A percentile compares a stretch with the other conserved stretches of the same genome.
phyloP scores from a whole-genome alignment of 2,329 filamentous ascomycete genomes.

The Aspergillus neoniger region DNA sequence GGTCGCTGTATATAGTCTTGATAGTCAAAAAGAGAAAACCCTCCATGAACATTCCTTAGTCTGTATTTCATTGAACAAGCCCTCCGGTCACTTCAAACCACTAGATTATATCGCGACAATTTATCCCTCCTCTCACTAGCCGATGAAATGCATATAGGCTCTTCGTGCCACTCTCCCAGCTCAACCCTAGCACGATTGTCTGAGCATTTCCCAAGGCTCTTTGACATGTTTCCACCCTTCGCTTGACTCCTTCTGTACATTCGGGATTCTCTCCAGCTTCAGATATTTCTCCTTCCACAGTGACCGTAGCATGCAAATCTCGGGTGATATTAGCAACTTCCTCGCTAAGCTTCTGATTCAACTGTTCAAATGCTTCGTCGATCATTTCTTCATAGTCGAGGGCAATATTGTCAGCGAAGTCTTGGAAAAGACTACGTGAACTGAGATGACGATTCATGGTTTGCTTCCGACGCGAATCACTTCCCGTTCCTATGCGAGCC shows the following conservation, averaged over 20 bases:
- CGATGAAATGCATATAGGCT: no score
- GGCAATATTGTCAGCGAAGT: not conserved
- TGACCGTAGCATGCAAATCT: constrained; percentile 6
- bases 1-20: no score
- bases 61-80: no score
- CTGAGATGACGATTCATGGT: constrained; percentile 2
- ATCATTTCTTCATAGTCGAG: not conserved
- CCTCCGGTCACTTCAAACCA: no score
- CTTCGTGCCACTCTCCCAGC: no score
- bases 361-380: not conserved
- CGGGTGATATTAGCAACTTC: not conserved
- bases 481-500: constrained; percentile 2
- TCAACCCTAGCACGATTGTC: no score
- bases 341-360: not conserved
- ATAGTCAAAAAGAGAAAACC: no score
- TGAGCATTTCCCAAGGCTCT: no score
- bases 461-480: constrained; percentile 9
- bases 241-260: not conserved
- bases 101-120: no score
- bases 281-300: constrained; percentile 7
- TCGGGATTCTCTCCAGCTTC: constrained; percentile 1
- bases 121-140: no score
- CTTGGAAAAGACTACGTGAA: not conserved
- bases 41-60: no score
- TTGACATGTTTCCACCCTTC: not conserved